Evolutionary conservation across 2,329 filamentous ascomycete genomes (phyloP), one percentile per base, ranked within the genome.

Genomic region (Periconia sp.): DNA sequence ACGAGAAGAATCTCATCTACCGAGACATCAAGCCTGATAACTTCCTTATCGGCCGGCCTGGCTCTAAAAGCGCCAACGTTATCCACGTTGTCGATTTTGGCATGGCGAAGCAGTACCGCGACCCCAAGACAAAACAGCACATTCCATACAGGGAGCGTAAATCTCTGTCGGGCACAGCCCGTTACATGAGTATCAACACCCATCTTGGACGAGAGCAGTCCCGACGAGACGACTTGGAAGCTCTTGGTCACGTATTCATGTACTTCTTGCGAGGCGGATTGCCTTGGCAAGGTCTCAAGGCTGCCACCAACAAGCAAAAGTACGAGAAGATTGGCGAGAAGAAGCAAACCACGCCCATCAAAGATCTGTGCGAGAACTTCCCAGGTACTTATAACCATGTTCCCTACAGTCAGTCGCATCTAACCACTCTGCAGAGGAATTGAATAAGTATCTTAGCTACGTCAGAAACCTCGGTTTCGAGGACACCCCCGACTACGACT

Each of bases 261-360:
- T 88, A 88, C 74, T 87, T 88, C 74, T 75, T 88, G 45, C 76
- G 85, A 55, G 85, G 85, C 42, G 85, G 85, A 52, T 78, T 88
- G 48, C 85, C 85, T 51, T 88, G 85, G 85, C 85, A 88, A 71
- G 85, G 85, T 50, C 74, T 87, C 54, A 87, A 87, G 74, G 85
- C 85, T 65, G 85, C 85, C 15, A 88, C 85, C 52, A 88, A 88
- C 77, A 88, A 99, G 85, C 94, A 99, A 74, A 99, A 99, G 80
- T 99, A 99, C 74, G 94, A 99, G 79, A 97, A 97, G 84, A 99
- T 99, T 76, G 94, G 94, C 44, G 93, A 99, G 82, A 97, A 99
- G 88, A 99, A 99, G 82, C 94, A 97, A 80, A 97, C 93, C 0
- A 97, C 94, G 19, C 85, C 86, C 6, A 95, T 99, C 79, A 96